phyloP scores from a whole-genome alignment of 495 filamentous ascomycete genomes.

The Cercophora newfieldiana region DNA sequence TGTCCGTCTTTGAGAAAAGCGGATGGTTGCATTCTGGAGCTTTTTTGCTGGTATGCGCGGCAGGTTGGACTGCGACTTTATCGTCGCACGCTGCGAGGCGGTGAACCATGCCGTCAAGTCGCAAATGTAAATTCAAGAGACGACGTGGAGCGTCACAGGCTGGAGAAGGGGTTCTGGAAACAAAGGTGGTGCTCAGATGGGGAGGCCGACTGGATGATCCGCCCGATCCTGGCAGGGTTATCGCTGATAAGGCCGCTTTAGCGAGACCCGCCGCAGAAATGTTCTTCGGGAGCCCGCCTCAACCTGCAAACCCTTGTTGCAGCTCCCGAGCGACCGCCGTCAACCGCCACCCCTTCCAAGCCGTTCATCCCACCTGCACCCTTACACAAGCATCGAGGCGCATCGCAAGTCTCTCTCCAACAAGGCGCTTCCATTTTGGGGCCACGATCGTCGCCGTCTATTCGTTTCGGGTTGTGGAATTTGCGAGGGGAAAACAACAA shows the following conservation, averaged over 20 bases:
- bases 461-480: slow-evolving; percentile 22
- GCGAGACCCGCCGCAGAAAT: not conserved
- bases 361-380: slow-evolving; percentile 2
- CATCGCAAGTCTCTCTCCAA: not conserved
- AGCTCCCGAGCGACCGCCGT: slow-evolving; percentile 6
- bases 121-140: not conserved
- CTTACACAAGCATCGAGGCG: slow-evolving; percentile 5
- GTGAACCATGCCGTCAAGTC: not conserved
- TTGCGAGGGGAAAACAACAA: slow-evolving; percentile 27
- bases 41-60: not conserved
- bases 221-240: not conserved
- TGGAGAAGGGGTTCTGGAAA: not conserved
- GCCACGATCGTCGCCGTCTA: slow-evolving; percentile 26
- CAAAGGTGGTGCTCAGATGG: not conserved
- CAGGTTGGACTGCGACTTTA: not conserved
- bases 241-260: not conserved
- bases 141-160: not conserved
- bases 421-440: slow-evolving; percentile 14
- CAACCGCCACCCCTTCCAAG: slow-evolving; percentile 12
- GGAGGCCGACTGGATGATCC: not conserved
- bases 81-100: not conserved
- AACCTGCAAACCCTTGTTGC: slow-evolving; percentile 13
- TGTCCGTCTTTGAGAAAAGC: not conserved
- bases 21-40: not conserved
- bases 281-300: not conserved